Evolutionary conservation across 306 rosid genomes (phyloP).

Genomic region (Cyamopsis tetragonoloba): DNA sequence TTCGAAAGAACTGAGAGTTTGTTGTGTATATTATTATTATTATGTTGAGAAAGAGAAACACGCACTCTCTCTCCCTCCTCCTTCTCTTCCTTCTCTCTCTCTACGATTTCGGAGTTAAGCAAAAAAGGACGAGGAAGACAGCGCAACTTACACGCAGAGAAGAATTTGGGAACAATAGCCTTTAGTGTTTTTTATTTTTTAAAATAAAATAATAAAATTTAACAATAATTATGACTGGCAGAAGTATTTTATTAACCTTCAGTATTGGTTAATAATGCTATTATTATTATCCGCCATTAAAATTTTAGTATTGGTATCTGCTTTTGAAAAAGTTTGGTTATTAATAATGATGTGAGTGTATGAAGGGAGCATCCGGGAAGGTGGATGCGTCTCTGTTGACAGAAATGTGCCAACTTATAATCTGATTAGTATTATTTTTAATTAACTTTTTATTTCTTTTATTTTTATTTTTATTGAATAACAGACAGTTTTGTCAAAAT

Average conservation of each 20-base stretch:
- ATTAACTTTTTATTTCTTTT: not conserved
- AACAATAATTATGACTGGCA: not conserved
- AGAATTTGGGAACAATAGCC: conserved; percentile 16
- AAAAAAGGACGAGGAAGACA: conserved; percentile 47
- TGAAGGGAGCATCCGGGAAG: not conserved
- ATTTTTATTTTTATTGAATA: too few species aligned
- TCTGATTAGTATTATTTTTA: not conserved
- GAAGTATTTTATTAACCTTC: not conserved
- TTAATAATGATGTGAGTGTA: not conserved
- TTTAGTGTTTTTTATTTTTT: not conserved
- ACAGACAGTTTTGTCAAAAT: not conserved
- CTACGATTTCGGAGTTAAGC: conserved; percentile 28
- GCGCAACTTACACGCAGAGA: conserved; percentile 59
- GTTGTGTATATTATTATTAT: not conserved
- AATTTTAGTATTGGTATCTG: not conserved
- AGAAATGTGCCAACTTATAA: conserved; percentile 25
- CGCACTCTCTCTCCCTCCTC: not conserved
- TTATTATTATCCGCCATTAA: not conserved
- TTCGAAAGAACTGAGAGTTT: conserved; percentile 22
- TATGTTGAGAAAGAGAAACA: not conserved
- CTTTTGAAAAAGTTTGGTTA: not conserved
- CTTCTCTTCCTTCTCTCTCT: conserved; percentile 22
- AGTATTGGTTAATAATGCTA: not conserved
- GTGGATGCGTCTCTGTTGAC: conserved; percentile 26
- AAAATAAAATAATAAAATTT: not conserved